Evolutionary conservation across 1,284 basidiomycete genomes (phyloP), one percentile per base, ranked within the genome.

Genomic region (Somion occarium): DNA sequence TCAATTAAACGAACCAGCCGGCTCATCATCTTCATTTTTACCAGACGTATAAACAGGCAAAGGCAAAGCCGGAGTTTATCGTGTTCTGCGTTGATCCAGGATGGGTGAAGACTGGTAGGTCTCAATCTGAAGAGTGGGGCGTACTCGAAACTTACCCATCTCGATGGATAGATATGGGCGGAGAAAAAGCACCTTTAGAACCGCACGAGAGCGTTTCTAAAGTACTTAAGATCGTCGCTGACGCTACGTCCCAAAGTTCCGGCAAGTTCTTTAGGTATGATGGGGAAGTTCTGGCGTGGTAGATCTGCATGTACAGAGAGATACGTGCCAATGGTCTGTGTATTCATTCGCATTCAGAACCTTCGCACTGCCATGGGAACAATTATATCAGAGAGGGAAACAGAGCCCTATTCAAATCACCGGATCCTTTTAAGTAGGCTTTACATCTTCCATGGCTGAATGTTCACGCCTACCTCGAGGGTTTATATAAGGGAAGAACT

Each of bases 41-140:
- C 18, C 38, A 68, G 64, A 67, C 61, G 26, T 65, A 64, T 52
- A 71, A 72, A 52, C 67, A 68, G 53, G 61, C 58, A n/a, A 56
- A 48, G 30, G 59, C 61, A 25, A 52, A 53, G 15, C 59, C 59
- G 1, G 58, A 67, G 38, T 51, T 66, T 38, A 63, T 60, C 1
- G 49, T 53, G 0, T 51, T 66, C 19, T 46, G 56, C 3, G 26
- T 68, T 2, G 64, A 67, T 49, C 64, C 65, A 11, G 65, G 61
- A 1, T 68, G 63, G 61, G 63, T 67, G 13, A 69, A 65, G 59
- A 71, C 64, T 9, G 61, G 66, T 66, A 41, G 38, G 57, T 50
- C 7, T n/a, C n/a, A n/a, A n/a, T n/a, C n/a, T n/a, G n/a, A n/a
- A n/a, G n/a, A n/a, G n/a, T 2, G n/a, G n/a, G n/a, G n/a, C n/a